phyloP scores from a whole-genome alignment of 768 basidiomycete species.

The Lanmaoa rubissima region DNA sequence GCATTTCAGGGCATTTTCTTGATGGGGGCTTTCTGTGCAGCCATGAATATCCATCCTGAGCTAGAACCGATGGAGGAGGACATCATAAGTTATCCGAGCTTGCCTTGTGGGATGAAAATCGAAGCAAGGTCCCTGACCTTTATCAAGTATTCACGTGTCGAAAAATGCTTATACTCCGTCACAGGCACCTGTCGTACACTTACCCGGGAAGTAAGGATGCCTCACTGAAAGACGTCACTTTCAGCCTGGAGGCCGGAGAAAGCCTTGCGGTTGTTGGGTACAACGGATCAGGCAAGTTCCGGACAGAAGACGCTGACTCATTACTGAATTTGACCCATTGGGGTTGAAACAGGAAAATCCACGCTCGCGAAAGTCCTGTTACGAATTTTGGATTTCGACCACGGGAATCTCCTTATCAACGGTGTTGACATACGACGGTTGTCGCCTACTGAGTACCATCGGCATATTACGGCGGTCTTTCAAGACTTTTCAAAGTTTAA shows the following conservation, averaged over 20 bases:
- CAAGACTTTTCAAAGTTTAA: conserved; percentile 84
- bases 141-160: conserved; percentile 6
- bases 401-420: conserved; percentile 69
- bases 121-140: conserved; percentile 55
- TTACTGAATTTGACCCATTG: conserved; percentile 7
- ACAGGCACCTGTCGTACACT: conserved; percentile 64
- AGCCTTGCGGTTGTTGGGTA: conserved; percentile 83
- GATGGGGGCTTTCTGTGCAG: conserved; percentile 83
- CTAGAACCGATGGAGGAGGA: conserved; percentile 62
- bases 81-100: conserved; percentile 44
- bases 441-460: conserved; percentile 69
- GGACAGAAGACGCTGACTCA: conserved; percentile 7
- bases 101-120: conserved; percentile 62
- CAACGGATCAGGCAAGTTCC: conserved; percentile 70
- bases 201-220: conserved; percentile 75
- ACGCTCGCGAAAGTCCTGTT: conserved; percentile 81
- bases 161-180: conserved; percentile 18
- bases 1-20: conserved; percentile 85
- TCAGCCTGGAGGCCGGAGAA: conserved; percentile 72
- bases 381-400: conserved; percentile 74
- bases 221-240: conserved; percentile 65
- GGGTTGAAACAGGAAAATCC: conserved; percentile 64
- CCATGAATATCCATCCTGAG: conserved; percentile 65
- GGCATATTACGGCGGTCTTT: conserved; percentile 75
- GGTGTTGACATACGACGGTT: conserved; percentile 63